phyloP scores from a whole-genome alignment of 2,329 filamentous ascomycete species.

The Penicillium hordei region DNA sequence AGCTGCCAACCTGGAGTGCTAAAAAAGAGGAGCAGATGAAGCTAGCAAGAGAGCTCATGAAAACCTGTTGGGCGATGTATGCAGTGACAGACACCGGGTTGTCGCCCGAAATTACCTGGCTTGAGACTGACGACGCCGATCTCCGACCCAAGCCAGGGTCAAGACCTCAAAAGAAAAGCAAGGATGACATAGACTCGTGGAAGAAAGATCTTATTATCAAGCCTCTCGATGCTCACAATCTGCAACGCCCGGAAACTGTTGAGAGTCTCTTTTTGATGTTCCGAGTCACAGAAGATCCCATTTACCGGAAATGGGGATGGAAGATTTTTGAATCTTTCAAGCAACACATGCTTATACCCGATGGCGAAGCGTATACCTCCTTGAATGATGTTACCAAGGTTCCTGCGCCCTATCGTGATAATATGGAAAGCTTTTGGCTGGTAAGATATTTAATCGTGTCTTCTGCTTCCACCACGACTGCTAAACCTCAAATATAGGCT shows the following conservation, averaged over 20 bases:
- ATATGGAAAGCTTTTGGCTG: background rate
- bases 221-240: constrained; percentile 74
- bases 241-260: constrained; percentile 89
- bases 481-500: constrained; percentile 43
- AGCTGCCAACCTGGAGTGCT: constrained; percentile 67
- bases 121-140: no score
- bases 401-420: background rate
- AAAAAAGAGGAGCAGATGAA: constrained; percentile 80
- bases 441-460: background rate
- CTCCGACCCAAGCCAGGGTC: no score
- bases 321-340: background rate
- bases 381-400: background rate
- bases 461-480: background rate
- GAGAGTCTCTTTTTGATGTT: constrained; percentile 96
- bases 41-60: constrained; percentile 82
- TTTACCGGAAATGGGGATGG: constrained; percentile 93
- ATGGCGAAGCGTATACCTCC: background rate
- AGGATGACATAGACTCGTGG: background rate
- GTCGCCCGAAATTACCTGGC: constrained; percentile 69
- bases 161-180: background rate
- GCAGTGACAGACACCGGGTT: constrained; percentile 81
- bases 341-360: background rate
- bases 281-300: constrained; percentile 82
- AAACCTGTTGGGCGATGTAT: constrained; percentile 97
- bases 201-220: constrained; percentile 64